phyloP scores from a whole-genome alignment of 2,329 filamentous ascomycete genomes.

The Ploettnerulaceae sp. region DNA sequence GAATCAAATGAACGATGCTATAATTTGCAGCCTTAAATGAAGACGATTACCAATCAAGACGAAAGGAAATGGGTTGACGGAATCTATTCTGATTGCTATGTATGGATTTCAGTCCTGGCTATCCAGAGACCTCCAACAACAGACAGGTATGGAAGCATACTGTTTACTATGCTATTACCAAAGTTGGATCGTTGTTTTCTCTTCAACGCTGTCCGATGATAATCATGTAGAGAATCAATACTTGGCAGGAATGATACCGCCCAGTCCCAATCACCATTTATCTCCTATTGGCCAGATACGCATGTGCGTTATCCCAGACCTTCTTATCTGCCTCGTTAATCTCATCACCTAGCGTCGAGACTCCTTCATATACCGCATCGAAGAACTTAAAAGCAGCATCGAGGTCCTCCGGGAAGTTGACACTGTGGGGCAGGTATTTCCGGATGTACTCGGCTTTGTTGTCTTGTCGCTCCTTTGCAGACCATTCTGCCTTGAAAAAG shows the following conservation, averaged over 20 bases:
- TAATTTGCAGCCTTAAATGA: neutral
- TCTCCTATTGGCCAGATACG: slow-evolving; percentile 41
- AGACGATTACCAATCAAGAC: neutral
- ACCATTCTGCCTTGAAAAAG: slow-evolving; percentile 53
- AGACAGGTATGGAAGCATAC: slow-evolving; percentile 6
- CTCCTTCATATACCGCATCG: slow-evolving; percentile 50
- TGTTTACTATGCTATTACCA: neutral
- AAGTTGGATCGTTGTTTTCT: neutral
- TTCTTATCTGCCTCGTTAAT: slow-evolving; percentile 44
- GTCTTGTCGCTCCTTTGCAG: slow-evolving; percentile 41
- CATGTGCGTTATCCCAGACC: slow-evolving; percentile 51
- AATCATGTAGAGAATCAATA: slow-evolving; percentile 8
- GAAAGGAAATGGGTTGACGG: slow-evolving; percentile 19
- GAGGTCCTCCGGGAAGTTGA: slow-evolving; percentile 55
- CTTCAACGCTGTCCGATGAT: neutral
- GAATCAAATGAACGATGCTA: neutral
- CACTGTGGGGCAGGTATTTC: slow-evolving; percentile 51
- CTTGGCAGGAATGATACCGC: slow-evolving; percentile 15
- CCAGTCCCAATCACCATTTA: slow-evolving; percentile 26
- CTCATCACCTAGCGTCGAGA: slow-evolving; percentile 50
- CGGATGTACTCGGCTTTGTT: slow-evolving; percentile 46
- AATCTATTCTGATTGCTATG: slow-evolving; percentile 15
- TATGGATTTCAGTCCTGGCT: slow-evolving; percentile 1
- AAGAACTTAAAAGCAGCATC: slow-evolving; percentile 54
- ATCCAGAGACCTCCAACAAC: slow-evolving; percentile 1